A percentile compares a stretch with the other conserved stretches of the same genome.
Evolutionary conservation across 306 rosid genomes (phyloP).

Genomic region (Abrus pulchellus): DNA sequence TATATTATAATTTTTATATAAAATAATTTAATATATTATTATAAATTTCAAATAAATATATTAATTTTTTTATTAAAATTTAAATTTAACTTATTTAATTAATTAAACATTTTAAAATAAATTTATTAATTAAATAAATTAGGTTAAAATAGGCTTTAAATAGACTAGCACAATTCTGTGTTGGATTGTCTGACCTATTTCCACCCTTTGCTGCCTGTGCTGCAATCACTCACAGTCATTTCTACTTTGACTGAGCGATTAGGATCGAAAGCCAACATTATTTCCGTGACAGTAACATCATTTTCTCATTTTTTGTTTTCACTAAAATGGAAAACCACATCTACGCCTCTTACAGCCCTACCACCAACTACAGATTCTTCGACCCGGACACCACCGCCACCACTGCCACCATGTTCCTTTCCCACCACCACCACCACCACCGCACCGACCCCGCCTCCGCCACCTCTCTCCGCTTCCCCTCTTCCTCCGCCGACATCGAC

Average conservation of each 20-base stretch:
- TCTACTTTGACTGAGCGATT: neutral
- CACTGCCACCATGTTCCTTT: constrained; percentile 41
- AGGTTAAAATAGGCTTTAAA: no score
- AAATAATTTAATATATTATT: no score
- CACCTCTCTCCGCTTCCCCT: constrained; percentile 49
- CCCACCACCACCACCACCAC: constrained; percentile 44
- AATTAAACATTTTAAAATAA: no score
- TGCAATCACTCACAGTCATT: constrained; percentile 22
- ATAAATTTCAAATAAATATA: no score
- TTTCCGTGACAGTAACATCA: constrained; percentile 37
- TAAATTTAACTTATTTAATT: no score
- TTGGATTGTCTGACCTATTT: no score
- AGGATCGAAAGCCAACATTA: neutral
- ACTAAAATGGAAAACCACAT: constrained; percentile 51
- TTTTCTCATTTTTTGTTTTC: constrained; percentile 21
- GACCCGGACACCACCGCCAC: constrained; percentile 11
- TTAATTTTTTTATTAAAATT: no score
- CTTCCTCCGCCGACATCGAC: constrained; percentile 53
- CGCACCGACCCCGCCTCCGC: constrained; percentile 43
- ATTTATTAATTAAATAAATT: no score
- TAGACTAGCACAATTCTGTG: no score
- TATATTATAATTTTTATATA: no score
- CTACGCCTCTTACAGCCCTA: constrained; percentile 52
- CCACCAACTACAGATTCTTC: constrained; percentile 53
- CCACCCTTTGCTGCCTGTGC: neutral